A percentile compares a stretch with the other conserved stretches of the same genome.
phyloP scores from a whole-genome alignment of 2,329 filamentous ascomycete genomes.

The Verticillium nonalfalfae region DNA sequence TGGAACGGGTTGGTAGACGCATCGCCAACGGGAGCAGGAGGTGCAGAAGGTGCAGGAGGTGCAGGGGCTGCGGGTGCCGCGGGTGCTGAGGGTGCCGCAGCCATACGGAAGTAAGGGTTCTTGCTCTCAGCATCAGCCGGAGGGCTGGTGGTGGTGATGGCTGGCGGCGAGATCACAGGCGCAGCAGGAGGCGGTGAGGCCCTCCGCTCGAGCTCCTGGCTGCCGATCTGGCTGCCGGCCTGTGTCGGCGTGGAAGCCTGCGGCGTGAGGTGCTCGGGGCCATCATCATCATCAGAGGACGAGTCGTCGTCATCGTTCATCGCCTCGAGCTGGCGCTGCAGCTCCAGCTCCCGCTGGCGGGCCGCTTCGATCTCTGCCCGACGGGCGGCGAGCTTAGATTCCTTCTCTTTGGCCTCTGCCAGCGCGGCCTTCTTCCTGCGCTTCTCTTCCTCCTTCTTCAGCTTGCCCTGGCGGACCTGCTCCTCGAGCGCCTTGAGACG shows the following conservation, averaged over 20 bases:
- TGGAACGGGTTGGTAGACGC: slow-evolving; percentile 95
- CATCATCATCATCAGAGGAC: slow-evolving; percentile 75
- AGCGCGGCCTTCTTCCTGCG: slow-evolving; percentile 82
- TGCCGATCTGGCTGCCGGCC: slow-evolving; percentile 43
- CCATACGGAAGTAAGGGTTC: slow-evolving; percentile 89
- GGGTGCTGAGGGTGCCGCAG: slow-evolving; percentile 31
- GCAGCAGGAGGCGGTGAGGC: slow-evolving; percentile 42
- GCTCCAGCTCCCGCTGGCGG: slow-evolving; percentile 80
- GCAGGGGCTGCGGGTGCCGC: slow-evolving; percentile 32
- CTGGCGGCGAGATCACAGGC: slow-evolving; percentile 42
- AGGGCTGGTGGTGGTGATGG: slow-evolving; percentile 44
- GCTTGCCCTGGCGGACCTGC: slow-evolving; percentile 85
- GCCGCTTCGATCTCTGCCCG: slow-evolving; percentile 90
- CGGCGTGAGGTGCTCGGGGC: slow-evolving; percentile 61
- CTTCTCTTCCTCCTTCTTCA: slow-evolving; percentile 96
- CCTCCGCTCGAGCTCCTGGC: slow-evolving; percentile 48
- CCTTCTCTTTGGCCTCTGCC: slow-evolving; percentile 82
- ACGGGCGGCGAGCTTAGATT: slow-evolving; percentile 74
- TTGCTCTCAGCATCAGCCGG: slow-evolving; percentile 70
- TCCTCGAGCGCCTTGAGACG: slow-evolving; percentile 87
- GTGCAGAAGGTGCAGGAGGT: slow-evolving; percentile 35
- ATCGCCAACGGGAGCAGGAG: slow-evolving; percentile 32
- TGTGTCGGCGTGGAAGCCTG: slow-evolving; percentile 53
- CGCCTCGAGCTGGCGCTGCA: slow-evolving; percentile 78
- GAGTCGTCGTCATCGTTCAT: slow-evolving; percentile 67